A percentile compares a stretch with the other conserved stretches of the same genome.
Conservation (phyloP, 768 basidiomycete genomes). For the Hirschioporus abietinus region DNA sequence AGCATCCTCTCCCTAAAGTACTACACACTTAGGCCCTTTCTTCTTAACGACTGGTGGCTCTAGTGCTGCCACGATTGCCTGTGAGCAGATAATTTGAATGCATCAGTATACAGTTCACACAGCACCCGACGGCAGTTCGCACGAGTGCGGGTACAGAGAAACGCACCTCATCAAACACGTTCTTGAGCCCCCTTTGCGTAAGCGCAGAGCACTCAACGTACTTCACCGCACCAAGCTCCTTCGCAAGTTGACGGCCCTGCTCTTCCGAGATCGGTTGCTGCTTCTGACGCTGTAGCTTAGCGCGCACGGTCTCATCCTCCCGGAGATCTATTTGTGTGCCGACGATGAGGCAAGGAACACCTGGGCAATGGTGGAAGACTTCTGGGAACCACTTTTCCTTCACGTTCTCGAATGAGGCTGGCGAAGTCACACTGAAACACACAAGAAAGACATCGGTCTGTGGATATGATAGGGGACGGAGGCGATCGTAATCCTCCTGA, state of each 20-base stretch:
- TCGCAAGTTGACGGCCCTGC: slow-evolving; percentile 90
- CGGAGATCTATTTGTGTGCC: slow-evolving; percentile 97
- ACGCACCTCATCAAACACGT: slow-evolving; percentile 98
- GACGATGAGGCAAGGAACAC: slow-evolving; percentile 97
- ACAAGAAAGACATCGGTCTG: slow-evolving; percentile 99
- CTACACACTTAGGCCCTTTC: slow-evolving; percentile 73
- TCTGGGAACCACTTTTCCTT: slow-evolving; percentile 99
- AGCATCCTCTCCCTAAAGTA: slow-evolving; percentile 54
- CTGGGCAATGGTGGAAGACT: slow-evolving; percentile 99
- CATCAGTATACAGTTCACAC: not conserved
- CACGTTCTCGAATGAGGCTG: slow-evolving; percentile 99
- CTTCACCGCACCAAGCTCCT: slow-evolving; percentile 97
- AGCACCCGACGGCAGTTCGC: slow-evolving; percentile 5
- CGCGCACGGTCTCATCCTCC: slow-evolving; percentile 87
- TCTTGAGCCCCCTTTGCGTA: slow-evolving; percentile 99
- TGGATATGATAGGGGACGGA: slow-evolving; percentile 98
- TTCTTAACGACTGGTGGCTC: slow-evolving; percentile 92
- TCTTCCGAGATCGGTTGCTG: slow-evolving; percentile 87
- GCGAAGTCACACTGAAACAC: slow-evolving; percentile 98
- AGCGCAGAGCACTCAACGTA: slow-evolving; percentile 99
- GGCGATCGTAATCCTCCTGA: slow-evolving; percentile 99
- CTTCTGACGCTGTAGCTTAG: slow-evolving; percentile 95
- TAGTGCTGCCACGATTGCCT: slow-evolving; percentile 98
- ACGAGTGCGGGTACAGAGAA: not conserved
- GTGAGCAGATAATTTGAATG: slow-evolving; percentile 6